Percentiles rank a stretch among this genome's conserved stretches.
phyloP scores from a whole-genome alignment of 2,329 filamentous ascomycete species.

The Scleromitrula shiraiana region DNA sequence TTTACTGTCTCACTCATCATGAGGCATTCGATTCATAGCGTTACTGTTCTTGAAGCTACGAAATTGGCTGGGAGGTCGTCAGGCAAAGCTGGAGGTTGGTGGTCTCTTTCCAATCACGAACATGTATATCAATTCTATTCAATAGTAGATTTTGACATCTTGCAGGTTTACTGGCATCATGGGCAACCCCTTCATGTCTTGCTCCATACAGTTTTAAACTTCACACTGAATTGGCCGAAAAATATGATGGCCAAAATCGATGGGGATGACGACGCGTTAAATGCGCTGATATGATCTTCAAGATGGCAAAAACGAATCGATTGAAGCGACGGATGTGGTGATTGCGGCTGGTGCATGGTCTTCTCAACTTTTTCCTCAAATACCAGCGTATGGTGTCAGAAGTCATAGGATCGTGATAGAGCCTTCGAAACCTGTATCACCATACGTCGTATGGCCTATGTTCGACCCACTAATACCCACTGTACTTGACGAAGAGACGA shows the following conservation, averaged over 20 bases:
- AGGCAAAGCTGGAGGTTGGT: conserved; percentile 74
- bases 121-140: background rate
- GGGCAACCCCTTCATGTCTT: conserved; percentile 78
- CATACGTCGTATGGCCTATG: background rate
- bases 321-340: background rate
- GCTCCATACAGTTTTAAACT: conserved; percentile 77
- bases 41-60: conserved; percentile 79
- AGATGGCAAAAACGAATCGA: background rate
- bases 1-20: conserved; percentile 83
- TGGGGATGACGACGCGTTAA: conserved; percentile 80
- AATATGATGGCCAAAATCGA: conserved; percentile 64
- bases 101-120: background rate
- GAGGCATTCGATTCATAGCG: conserved; percentile 63
- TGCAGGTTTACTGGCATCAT: conserved; percentile 59
- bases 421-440: background rate
- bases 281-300: conserved; percentile 40
- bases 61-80: conserved; percentile 78
- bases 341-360: conserved; percentile 1
- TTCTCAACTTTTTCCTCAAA: background rate
- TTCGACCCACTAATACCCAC: background rate
- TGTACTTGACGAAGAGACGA: background rate
- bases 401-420: background rate
- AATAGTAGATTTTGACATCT: background rate
- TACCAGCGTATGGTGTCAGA: background rate
- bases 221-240: conserved; percentile 69